Evolutionary conservation across 2,329 filamentous ascomycete species (phyloP), one percentile per base, ranked within the genome.

Genomic region (Gliomastix tumulicola): DNA sequence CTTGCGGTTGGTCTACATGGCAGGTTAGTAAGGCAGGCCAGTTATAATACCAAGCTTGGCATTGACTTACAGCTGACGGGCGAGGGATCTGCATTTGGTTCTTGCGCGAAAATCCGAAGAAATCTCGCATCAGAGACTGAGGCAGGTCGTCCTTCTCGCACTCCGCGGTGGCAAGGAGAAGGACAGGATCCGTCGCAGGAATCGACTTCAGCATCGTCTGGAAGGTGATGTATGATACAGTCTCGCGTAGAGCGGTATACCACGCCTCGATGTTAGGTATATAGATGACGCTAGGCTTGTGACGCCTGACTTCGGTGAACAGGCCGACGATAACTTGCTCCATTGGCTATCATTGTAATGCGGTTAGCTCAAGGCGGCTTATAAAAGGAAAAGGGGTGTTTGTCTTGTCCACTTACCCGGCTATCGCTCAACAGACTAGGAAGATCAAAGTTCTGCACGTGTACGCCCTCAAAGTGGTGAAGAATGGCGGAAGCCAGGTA

Each of bases 241-340:
- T 81, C 7, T 66, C 64, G n/a, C 58, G 54, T 15, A 82, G 52
- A 19, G 69, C 72, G 15, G 75, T 63, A 54, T 88, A 90, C 92
- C 92, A 98, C 7, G 82, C 75, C 47, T 95, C 85, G 34, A 97
- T 77, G 47, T 88, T 83, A 3, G 92, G 90, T 30, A 98, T 84
- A 59, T 89, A 97, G 35, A 98, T 92, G 25, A 97, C 87, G 55
- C 88, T 94, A 1, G 92, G 92, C 57, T 95, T 96, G 56, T 96
- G 88, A 25, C 89, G 81, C 57, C 90, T 87, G 25, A 94, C 86
- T 63, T 97, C 92, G 1, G 86, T 81, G 53, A 98, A 97, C 7
- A 94, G 71, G 46, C 89, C 82, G 11, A 95, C 88, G 44, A 98
- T 79, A 9, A 89, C 86, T 47, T 92, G 85, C 63, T 97, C 92